These are phyloP conservation scores for Aspergillus sp. DNA, from an alignment of 2,329 filamentous ascomycete species.

Conservation along the genomic window DNA sequence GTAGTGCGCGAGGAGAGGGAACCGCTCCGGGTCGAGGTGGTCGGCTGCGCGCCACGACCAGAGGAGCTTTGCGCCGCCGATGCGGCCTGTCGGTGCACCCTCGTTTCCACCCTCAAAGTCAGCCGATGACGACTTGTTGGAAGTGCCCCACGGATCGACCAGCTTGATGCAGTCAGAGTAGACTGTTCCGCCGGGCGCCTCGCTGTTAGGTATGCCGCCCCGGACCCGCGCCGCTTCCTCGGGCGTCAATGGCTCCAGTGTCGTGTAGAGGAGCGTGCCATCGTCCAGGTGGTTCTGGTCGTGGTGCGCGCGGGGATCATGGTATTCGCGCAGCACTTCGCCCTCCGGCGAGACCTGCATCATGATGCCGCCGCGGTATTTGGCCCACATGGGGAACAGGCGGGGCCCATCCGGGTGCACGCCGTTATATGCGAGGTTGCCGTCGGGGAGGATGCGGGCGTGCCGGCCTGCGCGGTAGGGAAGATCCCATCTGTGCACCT, in stretches of 20 bases:
- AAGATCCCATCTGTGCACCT: constrained; percentile 46
- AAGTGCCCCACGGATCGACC: constrained; percentile 30
- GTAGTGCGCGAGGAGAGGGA: constrained; percentile 38
- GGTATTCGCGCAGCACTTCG: constrained; percentile 40
- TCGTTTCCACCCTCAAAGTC: constrained; percentile 16
- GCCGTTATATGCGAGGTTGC: constrained; percentile 46
- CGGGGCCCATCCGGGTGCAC: constrained; percentile 38
- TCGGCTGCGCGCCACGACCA: constrained; percentile 48
- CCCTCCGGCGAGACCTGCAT: constrained; percentile 40
- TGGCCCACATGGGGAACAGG: constrained; percentile 46
- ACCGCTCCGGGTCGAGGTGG: constrained; percentile 38
- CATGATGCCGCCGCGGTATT: constrained; percentile 49
- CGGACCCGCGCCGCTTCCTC: constrained; percentile 37
- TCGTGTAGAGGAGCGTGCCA: constrained; percentile 45
- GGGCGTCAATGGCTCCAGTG: constrained; percentile 38
- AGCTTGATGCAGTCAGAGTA: constrained; percentile 47
- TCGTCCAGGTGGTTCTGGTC: constrained; percentile 48
- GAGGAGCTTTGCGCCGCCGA: constrained; percentile 34
- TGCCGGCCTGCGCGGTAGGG: constrained; percentile 44
- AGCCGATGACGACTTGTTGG: constrained; percentile 16
- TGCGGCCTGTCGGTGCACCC: constrained; percentile 1
- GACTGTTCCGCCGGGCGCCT: constrained; percentile 21
- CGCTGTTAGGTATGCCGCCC: constrained; percentile 43
- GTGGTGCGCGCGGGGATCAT: constrained; percentile 46
- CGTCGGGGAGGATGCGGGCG: constrained; percentile 44